A percentile compares a stretch with the other conserved stretches of the same genome.
Evolutionary conservation across 306 rosid species (phyloP).

Genomic region (Bauhinia variegata): DNA sequence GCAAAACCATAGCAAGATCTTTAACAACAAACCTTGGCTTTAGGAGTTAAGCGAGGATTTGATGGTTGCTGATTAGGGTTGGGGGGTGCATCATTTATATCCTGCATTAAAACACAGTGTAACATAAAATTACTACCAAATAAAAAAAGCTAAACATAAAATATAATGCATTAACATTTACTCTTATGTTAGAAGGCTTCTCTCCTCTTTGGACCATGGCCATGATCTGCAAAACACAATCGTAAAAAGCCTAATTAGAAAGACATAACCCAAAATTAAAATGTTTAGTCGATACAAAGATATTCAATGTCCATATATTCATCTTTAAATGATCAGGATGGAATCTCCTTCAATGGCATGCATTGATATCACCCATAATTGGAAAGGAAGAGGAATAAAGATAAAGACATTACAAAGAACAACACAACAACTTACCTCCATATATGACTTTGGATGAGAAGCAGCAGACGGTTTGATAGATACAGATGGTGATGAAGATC

Average conservation of each 20-base stretch:
- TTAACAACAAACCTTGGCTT: constrained; percentile 58
- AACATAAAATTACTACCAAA: constrained; percentile 27
- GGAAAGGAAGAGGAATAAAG: constrained; percentile 11
- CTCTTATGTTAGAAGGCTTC: constrained; percentile 81
- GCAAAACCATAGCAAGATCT: constrained; percentile 27
- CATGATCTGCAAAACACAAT: constrained; percentile 72
- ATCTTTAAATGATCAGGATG: too few relatives aligned
- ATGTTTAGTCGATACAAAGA: too few relatives aligned
- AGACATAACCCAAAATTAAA: too few relatives aligned
- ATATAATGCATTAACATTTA: constrained; percentile 40
- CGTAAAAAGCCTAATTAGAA: too few relatives aligned
- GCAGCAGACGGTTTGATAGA: constrained; percentile 65
- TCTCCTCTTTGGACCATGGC: constrained; percentile 94
- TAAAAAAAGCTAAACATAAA: constrained; percentile 29
- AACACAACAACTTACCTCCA: constrained; percentile 58
- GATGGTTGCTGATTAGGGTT: constrained; percentile 77
- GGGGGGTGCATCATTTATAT: constrained; percentile 70
- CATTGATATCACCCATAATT: not conserved
- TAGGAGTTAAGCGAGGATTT: constrained; percentile 72
- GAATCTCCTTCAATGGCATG: too few relatives aligned
- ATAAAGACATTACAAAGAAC: constrained; percentile 6
- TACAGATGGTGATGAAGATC: constrained; percentile 77
- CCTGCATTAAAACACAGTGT: constrained; percentile 56
- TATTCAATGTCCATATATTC: too few relatives aligned
- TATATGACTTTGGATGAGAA: constrained; percentile 81